phyloP scores from a whole-genome alignment of 345 rosid species.

The Eucalyptus marginata region DNA sequence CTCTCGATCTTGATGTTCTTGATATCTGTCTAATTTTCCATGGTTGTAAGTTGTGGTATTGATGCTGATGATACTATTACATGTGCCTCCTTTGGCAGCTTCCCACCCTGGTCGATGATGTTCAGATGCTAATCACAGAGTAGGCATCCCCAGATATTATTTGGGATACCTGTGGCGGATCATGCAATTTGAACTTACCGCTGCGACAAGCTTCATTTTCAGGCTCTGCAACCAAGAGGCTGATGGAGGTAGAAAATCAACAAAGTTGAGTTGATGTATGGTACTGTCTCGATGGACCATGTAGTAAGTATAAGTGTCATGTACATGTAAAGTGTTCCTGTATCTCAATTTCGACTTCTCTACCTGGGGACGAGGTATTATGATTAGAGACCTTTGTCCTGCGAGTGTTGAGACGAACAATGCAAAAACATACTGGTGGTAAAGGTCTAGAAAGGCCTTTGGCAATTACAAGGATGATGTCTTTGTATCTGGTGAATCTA shows the following conservation, averaged over 20 bases:
- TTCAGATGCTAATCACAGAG: conserved; percentile 31
- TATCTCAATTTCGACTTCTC: neutral
- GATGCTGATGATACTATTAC: neutral
- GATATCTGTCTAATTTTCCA: neutral
- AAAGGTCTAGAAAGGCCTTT: neutral
- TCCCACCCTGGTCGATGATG: conserved; percentile 14
- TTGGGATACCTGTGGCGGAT: neutral
- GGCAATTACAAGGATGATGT: neutral
- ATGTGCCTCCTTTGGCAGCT: conserved; percentile 15
- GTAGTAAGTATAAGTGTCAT: neutral
- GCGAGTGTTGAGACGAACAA: neutral
- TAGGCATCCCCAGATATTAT: neutral
- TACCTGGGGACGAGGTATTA: neutral
- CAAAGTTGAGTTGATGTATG: neutral
- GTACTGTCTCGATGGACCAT: neutral
- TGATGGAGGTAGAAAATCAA: neutral
- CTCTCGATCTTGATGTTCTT: neutral
- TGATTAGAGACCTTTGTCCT: neutral
- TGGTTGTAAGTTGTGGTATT: neutral
- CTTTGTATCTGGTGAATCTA: neutral
- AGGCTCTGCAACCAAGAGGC: neutral
- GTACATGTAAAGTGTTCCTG: neutral
- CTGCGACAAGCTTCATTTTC: neutral
- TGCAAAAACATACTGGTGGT: neutral
- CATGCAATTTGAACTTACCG: neutral